phyloP scores from a whole-genome alignment of 441 rosid genomes.

The Theobroma grandiflorum region DNA sequence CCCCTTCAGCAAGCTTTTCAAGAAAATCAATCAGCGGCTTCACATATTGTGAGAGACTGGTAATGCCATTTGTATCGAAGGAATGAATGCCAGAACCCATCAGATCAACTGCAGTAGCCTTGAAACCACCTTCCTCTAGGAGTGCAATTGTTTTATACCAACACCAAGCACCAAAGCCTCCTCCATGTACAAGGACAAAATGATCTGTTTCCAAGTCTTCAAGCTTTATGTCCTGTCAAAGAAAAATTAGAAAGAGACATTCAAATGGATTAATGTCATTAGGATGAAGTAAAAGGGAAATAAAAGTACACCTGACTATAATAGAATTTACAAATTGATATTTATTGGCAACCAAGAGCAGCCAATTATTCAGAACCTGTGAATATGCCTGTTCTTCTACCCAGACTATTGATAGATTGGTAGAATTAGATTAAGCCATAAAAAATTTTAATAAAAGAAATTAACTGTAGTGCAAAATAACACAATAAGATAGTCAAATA shows the following conservation, averaged over 20 bases:
- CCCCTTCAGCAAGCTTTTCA: slow-evolving; percentile 66
- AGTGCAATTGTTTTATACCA: slow-evolving; percentile 97
- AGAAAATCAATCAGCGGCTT: slow-evolving; percentile 83
- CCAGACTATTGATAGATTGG: neutral
- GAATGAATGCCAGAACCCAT: slow-evolving; percentile 92
- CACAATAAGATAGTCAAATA: neutral
- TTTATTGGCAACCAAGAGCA: slow-evolving; percentile 16
- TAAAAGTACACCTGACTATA: neutral
- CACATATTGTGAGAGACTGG: slow-evolving; percentile 80
- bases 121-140: slow-evolving; percentile 86
- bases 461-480: neutral
- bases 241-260: neutral
- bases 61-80: slow-evolving; percentile 64
- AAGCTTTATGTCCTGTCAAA: slow-evolving; percentile 67
- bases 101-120: slow-evolving; percentile 86
- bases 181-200: slow-evolving; percentile 91
- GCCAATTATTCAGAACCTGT: neutral
- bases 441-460: slow-evolving; percentile 1
- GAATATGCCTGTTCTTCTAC: neutral
- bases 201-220: slow-evolving; percentile 83
- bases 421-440: neutral
- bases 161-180: slow-evolving; percentile 99
- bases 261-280: neutral
- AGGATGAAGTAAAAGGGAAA: neutral
- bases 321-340: neutral